Conservation (phyloP, 495 filamentous ascomycete genomes). For the Penicillium canariense region DNA sequence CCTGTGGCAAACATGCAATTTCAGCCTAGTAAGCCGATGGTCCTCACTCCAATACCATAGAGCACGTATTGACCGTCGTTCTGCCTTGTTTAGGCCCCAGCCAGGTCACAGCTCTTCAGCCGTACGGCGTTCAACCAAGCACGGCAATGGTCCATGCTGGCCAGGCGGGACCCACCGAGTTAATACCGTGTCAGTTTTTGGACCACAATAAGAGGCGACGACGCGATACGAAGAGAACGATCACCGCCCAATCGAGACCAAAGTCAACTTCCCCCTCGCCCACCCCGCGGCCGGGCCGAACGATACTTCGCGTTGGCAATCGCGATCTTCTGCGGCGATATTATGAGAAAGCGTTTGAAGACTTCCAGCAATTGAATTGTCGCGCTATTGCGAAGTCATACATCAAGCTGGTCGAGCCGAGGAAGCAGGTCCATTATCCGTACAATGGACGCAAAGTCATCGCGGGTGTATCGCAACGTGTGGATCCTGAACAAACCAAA, state of each 20-base stretch:
- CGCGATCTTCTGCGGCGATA: slow-evolving; percentile 56
- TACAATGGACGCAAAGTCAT: slow-evolving; percentile 61
- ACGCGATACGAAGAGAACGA: slow-evolving; percentile 22
- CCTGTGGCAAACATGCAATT: slow-evolving; percentile 21
- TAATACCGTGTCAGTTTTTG: slow-evolving; percentile 42
- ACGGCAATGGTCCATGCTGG: slow-evolving; percentile 23
- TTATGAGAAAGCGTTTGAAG: slow-evolving; percentile 51
- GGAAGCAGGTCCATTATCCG: slow-evolving; percentile 80
- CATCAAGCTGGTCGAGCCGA: slow-evolving; percentile 79
- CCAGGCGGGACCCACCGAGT: slow-evolving; percentile 18
- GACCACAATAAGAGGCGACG: slow-evolving; percentile 31
- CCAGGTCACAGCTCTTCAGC: slow-evolving; percentile 9
- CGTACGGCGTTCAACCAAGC: slow-evolving; percentile 20
- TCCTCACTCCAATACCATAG: too few relatives aligned
- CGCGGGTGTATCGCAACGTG: slow-evolving; percentile 37
- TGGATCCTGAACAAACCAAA: slow-evolving; percentile 45
- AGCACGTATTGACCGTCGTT: neutral
- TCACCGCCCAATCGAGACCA: slow-evolving; percentile 14
- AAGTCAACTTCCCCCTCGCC: slow-evolving; percentile 30
- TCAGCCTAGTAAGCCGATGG: slow-evolving; percentile 19
- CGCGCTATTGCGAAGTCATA: slow-evolving; percentile 68
- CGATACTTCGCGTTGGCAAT: slow-evolving; percentile 56
- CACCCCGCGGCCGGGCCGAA: slow-evolving; percentile 24
- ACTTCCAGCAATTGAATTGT: slow-evolving; percentile 48
- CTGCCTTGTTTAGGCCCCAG: slow-evolving; percentile 6